Conservation (phyloP, 1,284 basidiomycete species). For the Trichosporon inkin region DNA sequence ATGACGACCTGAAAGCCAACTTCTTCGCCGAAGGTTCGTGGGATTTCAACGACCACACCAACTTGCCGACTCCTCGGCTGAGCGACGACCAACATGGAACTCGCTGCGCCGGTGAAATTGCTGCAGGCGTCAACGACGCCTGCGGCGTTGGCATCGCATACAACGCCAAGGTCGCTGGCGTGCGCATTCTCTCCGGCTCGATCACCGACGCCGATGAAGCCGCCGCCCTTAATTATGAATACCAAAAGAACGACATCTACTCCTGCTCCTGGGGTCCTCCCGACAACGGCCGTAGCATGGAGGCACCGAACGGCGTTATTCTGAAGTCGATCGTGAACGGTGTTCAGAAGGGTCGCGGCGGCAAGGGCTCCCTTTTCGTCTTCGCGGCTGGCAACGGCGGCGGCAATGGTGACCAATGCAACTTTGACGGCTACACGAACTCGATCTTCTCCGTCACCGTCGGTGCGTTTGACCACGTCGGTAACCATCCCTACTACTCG, state of each 20-base stretch:
- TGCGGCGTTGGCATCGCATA: slow-evolving; percentile 96
- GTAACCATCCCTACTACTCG: slow-evolving; percentile 92
- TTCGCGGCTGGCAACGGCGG: slow-evolving; percentile 98
- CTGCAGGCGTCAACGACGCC: slow-evolving; percentile 77
- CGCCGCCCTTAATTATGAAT: slow-evolving; percentile 84
- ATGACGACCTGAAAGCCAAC: slow-evolving; percentile 80
- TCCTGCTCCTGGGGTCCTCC: slow-evolving; percentile 98
- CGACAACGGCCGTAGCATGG: slow-evolving; percentile 93
- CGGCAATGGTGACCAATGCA: slow-evolving; percentile 88
- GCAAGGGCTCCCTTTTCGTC: slow-evolving; percentile 91
- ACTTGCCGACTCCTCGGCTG: slow-evolving; percentile 80
- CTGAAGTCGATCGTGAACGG: slow-evolving; percentile 94
- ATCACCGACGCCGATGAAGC: slow-evolving; percentile 99
- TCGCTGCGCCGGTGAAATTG: slow-evolving; percentile 95
- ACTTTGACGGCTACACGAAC: slow-evolving; percentile 99
- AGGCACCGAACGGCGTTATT: slow-evolving; percentile 86
- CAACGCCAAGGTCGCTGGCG: slow-evolving; percentile 81
- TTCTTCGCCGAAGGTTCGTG: slow-evolving; percentile 87
- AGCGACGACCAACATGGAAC: slow-evolving; percentile 96
- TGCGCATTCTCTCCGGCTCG: slow-evolving; percentile 93
- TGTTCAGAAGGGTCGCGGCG: slow-evolving; percentile 80
- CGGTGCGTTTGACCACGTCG: slow-evolving; percentile 85
- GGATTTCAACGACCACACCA: slow-evolving; percentile 92
- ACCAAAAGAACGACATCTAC: slow-evolving; percentile 87
- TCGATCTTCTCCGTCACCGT: slow-evolving; percentile 96